Conservation (phyloP, 768 basidiomycete genomes). For the Xerocomellus amylosporus region DNA sequence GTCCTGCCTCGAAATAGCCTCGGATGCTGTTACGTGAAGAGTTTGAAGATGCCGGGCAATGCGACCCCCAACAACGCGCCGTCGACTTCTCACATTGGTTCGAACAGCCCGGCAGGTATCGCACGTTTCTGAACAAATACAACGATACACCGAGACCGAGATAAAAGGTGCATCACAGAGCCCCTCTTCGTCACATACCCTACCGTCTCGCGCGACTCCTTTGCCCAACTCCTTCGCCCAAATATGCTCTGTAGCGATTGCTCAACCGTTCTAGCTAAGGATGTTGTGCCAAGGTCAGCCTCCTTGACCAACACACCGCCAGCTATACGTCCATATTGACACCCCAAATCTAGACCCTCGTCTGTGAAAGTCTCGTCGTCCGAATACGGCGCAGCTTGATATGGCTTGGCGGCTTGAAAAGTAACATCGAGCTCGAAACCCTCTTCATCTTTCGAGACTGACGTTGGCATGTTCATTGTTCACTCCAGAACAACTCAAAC, state of each 20-base stretch:
- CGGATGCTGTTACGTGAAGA: neutral
- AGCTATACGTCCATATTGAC: neutral
- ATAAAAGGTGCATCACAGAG: constrained; percentile 1
- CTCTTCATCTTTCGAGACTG: neutral
- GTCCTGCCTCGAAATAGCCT: neutral
- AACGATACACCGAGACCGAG: neutral
- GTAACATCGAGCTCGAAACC: neutral
- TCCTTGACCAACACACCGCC: neutral
- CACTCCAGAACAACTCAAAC: neutral
- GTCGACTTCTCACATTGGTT: neutral
- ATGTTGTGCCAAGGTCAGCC: neutral
- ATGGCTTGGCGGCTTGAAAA: neutral
- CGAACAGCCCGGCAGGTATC: neutral
- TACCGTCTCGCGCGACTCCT: neutral
- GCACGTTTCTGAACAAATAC: neutral
- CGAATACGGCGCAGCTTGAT: constrained; percentile 17
- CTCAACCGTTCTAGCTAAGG: too few relatives aligned
- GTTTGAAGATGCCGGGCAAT: neutral
- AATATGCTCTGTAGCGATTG: neutral
- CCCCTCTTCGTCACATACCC: neutral
- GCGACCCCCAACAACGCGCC: neutral
- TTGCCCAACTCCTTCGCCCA: neutral
- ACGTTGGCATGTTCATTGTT: neutral
- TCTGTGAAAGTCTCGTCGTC: constrained; percentile 2
- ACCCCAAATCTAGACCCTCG: neutral